A percentile compares a stretch with the other conserved stretches of the same genome.
phyloP scores from a whole-genome alignment of 495 filamentous ascomycete species.

The Hypoxylon lienhwacheense region DNA sequence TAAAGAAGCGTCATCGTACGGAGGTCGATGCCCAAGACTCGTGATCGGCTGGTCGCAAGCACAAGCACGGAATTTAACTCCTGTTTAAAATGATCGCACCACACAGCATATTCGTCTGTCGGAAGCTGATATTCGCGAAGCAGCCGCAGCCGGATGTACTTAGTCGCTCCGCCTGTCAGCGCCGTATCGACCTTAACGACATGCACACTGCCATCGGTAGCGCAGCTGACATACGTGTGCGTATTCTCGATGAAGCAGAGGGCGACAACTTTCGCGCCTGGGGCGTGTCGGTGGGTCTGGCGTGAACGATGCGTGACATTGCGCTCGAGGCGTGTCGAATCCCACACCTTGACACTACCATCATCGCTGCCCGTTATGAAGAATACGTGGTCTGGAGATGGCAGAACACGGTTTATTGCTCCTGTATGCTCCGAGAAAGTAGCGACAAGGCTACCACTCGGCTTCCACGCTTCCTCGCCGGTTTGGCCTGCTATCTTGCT shows the following conservation, averaged over 20 bases:
- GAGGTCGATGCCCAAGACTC: constrained; percentile 82
- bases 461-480: constrained; percentile 70
- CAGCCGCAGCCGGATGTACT: constrained; percentile 75
- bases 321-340: constrained; percentile 82
- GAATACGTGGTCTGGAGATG: constrained; percentile 90
- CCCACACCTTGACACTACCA: constrained; percentile 91
- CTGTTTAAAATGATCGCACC: constrained; percentile 88
- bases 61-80: constrained; percentile 79
- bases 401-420: constrained; percentile 77
- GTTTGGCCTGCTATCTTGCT: constrained; percentile 55
- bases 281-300: constrained; percentile 78
- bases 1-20: constrained; percentile 84
- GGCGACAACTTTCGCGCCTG: constrained; percentile 71
- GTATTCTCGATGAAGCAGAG: constrained; percentile 92
- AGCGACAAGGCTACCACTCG: constrained; percentile 79
- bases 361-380: constrained; percentile 95
- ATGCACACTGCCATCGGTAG: constrained; percentile 86
- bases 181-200: constrained; percentile 83
- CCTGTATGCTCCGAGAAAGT: constrained; percentile 86
- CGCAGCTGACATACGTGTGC: constrained; percentile 86
- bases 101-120: constrained; percentile 74
- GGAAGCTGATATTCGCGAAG: constrained; percentile 82
- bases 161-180: constrained; percentile 57
- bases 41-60: constrained; percentile 82
- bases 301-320: constrained; percentile 84